Percentiles rank a stretch among this genome's conserved stretches.
These are phyloP conservation scores for Leccinum longicurvipes DNA, from an alignment of 768 basidiomycete genomes.

Conservation along the genomic window DNA sequence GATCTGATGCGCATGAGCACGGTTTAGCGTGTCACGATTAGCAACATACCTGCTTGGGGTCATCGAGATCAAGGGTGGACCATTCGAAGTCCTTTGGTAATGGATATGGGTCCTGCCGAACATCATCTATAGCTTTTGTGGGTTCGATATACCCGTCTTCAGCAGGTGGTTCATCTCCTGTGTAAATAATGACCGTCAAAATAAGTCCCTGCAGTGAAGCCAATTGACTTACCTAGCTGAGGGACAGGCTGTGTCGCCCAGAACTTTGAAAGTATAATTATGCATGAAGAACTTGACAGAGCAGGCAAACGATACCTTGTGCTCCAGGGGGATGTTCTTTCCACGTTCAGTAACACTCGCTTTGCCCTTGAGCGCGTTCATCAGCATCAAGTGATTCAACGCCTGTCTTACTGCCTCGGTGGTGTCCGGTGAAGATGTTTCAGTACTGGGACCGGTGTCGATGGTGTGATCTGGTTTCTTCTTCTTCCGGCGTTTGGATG, in stretches of 20 bases:
- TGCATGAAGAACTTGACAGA: constrained; percentile 4
- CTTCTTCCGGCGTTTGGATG: constrained; percentile 75
- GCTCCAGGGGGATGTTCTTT: constrained; percentile 79
- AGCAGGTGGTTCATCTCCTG: constrained; percentile 60
- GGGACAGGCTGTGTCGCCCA: constrained; percentile 98
- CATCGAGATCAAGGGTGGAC: constrained; percentile 75
- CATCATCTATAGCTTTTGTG: constrained; percentile 67
- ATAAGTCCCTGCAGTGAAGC: neutral
- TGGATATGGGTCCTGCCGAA: constrained; percentile 84
- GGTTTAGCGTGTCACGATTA: neutral
- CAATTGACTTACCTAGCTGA: constrained; percentile 56
- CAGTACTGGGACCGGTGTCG: constrained; percentile 49
- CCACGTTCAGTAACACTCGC: constrained; percentile 70
- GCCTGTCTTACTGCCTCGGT: constrained; percentile 65
- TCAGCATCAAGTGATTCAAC: constrained; percentile 75
- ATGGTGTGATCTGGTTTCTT: constrained; percentile 75
- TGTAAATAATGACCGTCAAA: neutral
- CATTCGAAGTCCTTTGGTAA: constrained; percentile 94
- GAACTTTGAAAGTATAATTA: constrained; percentile 52
- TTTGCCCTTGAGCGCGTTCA: constrained; percentile 84
- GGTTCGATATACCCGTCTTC: constrained; percentile 91
- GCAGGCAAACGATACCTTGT: constrained; percentile 59
- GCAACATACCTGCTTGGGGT: constrained; percentile 62
- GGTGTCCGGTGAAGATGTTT: constrained; percentile 48
- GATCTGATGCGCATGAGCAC: constrained; percentile 42